Evolutionary conservation across 2,329 filamentous ascomycete species (phyloP), one percentile per base, ranked within the genome.

Genomic region (Fragosphaeria purpurea): DNA sequence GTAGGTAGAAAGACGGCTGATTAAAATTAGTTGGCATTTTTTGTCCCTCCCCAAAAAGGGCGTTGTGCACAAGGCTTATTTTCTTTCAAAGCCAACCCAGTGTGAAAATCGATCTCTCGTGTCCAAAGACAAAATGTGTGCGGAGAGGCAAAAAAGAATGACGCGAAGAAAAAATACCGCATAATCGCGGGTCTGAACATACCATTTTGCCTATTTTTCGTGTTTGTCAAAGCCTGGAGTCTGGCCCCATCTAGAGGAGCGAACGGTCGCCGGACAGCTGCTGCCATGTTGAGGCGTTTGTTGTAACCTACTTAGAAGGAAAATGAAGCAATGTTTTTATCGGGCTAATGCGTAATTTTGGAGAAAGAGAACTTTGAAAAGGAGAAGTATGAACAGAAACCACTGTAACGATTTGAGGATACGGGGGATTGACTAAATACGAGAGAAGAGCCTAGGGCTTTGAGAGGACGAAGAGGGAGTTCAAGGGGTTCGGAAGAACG

Each of bases 131-230:
- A 22, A 22, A 22, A 22, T 22, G 22, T 22, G 22, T 22, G 22
- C 22, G 22, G 22, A 22, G 22, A 22, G 22, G 22, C 22, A 41
- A 47, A 11, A 32, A 32, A 22, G 7, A 45, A 37, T 37, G 34
- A 5, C 13, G 4, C 22, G 22, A 22, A 22, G 22, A 22, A 22
- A 22, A 22, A 22, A 22, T 22, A 22, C 22, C 22, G 22, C 22
- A 22, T 22, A 22, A 22, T 22, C 22, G 22, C 22, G 22, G 22
- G 22, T 22, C 7, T 11, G 30, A 51, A 72, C 76, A 59, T 76
- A 84, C 80, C 76, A 73, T 83, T 83, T 63, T 90, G 86, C 66
- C 82, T 75, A 66, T 90, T 90, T 73, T 89, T 91, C 47, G 83
- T 69, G 67, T 81, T 88, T 32, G 82, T 83, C 60, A 91, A 71